These are phyloP conservation scores for Epipyxis sp. DNA, from an alignment of 108 stramenopile genomes.

Conservation along the genomic window DNA sequence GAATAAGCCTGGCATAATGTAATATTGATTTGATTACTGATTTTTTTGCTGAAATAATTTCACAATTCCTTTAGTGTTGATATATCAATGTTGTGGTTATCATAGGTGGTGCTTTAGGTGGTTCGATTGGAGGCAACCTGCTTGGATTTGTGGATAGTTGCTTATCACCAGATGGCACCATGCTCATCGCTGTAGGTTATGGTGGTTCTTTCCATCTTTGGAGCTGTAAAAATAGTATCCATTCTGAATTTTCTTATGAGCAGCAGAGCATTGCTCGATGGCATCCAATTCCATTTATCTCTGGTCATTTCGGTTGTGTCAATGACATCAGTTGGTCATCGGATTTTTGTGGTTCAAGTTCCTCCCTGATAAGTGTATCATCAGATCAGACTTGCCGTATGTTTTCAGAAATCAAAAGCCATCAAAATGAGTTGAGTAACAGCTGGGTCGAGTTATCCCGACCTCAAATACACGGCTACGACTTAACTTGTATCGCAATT, in stretches of 20 bases:
- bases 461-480: constrained; percentile 23
- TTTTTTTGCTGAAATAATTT: too few species aligned
- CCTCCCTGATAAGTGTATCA: neutral
- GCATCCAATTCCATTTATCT: constrained; percentile 3
- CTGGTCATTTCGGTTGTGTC: constrained; percentile 19
- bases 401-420: neutral
- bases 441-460: constrained; percentile 14
- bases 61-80: too few species aligned
- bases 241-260: neutral
- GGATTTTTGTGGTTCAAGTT: neutral
- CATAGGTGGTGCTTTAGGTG: constrained; percentile 25
- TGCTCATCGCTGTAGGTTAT: constrained; percentile 13
- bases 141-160: constrained; percentile 14
- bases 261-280: neutral
- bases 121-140: constrained; percentile 23
- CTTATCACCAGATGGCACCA: neutral
- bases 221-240: neutral
- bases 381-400: constrained; percentile 17
- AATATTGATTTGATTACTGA: too few species aligned
- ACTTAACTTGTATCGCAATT: neutral
- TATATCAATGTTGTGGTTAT: too few species aligned
- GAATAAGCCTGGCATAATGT: too few species aligned
- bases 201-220: constrained; percentile 32
- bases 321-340: neutral
- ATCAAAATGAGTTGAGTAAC: neutral